Conservation (phyloP, 1,139 yeast genomes). For the Suhomyces wounanorum region DNA sequence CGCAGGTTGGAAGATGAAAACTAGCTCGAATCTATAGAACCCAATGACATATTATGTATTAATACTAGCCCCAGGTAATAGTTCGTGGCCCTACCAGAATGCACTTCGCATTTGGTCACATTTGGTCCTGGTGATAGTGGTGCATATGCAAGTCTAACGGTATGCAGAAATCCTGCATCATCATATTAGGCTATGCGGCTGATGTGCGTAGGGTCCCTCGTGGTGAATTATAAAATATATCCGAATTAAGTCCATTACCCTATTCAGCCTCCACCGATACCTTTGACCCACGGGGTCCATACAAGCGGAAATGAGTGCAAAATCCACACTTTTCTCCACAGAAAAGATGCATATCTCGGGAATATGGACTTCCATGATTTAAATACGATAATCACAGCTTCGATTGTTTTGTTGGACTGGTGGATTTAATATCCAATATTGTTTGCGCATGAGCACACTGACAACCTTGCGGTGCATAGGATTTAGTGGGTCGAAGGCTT, state of each 20-base stretch:
- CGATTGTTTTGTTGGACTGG: not conserved
- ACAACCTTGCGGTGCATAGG: no score
- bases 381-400: not conserved
- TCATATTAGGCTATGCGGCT: not conserved
- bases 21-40: not conserved
- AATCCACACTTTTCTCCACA: not conserved
- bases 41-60: not conserved
- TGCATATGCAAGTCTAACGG: not conserved
- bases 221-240: not conserved
- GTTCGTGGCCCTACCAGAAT: not conserved
- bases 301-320: not conserved
- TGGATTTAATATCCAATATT: not conserved
- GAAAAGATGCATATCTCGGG: not conserved
- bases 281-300: not conserved
- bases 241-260: not conserved
- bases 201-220: not conserved
- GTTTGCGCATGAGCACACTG: no score
- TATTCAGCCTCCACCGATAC: not conserved
- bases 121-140: not conserved
- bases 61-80: not conserved
- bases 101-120: not conserved
- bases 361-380: not conserved
- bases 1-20: conserved; percentile 74
- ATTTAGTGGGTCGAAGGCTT: no score
- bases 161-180: not conserved